These are phyloP conservation scores for Hepatocystis sp. DNA, from an alignment of 169 alveolate genomes.

Conservation along the genomic window DNA sequence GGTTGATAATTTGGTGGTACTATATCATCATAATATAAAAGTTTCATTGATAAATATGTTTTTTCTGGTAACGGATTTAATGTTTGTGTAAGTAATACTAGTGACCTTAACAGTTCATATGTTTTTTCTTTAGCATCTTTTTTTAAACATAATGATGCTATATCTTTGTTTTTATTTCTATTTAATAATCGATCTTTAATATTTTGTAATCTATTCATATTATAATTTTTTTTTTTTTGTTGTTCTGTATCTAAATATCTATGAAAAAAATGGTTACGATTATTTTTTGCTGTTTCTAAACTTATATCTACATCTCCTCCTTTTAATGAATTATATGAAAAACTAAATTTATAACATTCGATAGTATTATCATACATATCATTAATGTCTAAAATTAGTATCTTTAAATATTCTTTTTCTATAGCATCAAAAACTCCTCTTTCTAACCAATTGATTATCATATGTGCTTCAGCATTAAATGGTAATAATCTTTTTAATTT, in stretches of 20 bases:
- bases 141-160: conserved; percentile 75
- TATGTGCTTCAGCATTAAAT: conserved; percentile 77
- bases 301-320: conserved; percentile 69
- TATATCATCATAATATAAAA: conserved; percentile 86
- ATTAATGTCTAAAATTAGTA: conserved; percentile 84
- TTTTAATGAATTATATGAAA: conserved; percentile 62
- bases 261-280: background rate
- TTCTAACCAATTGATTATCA: conserved; percentile 88
- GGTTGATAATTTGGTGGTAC: conserved; percentile 89
- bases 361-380: conserved; percentile 85
- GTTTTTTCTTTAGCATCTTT: conserved; percentile 80
- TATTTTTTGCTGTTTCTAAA: conserved; percentile 33
- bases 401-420: conserved; percentile 81
- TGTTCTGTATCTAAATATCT: background rate
- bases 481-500: conserved; percentile 79
- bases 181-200: conserved; percentile 65
- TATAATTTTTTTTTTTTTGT: conserved; percentile 28
- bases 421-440: conserved; percentile 90
- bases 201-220: conserved; percentile 18
- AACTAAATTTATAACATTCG: conserved; percentile 81
- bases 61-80: conserved; percentile 88
- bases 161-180: conserved; percentile 75
- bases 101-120: conserved; percentile 80
- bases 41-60: conserved; percentile 86
- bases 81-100: conserved; percentile 87